Evolutionary conservation across 176 grass and related monocot genomes (phyloP).

Genomic region (Hsuehochloa calcarea): DNA sequence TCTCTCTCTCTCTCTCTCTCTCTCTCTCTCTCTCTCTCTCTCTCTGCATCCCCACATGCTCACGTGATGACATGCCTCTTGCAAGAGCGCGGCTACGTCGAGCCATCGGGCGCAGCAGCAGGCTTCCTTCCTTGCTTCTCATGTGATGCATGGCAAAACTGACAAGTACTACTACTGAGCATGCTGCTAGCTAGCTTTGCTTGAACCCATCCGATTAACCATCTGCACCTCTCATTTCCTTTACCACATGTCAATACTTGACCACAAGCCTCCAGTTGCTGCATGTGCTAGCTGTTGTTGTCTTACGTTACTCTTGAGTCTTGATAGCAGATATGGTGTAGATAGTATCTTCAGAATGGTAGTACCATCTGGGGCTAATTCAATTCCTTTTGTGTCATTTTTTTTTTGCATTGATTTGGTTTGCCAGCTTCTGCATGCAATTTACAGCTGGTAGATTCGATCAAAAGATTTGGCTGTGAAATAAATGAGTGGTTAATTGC

Average conservation of each 20-base stretch:
- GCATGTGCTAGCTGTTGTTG: not conserved
- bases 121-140: slow-evolving; percentile 21
- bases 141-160: slow-evolving; percentile 40
- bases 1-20: slow-evolving; percentile 30
- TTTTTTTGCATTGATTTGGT: not conserved
- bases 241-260: not conserved
- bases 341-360: not conserved
- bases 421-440: not conserved
- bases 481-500: not conserved
- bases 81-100: not conserved
- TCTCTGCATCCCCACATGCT: slow-evolving; percentile 51
- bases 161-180: slow-evolving; percentile 11
- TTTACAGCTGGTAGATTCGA: not conserved
- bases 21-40: slow-evolving; percentile 32
- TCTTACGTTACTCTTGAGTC: not conserved
- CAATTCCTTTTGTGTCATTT: not conserved
- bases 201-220: not conserved
- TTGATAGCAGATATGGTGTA: not conserved
- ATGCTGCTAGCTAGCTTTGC: not conserved
- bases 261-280: not conserved
- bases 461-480: not conserved
- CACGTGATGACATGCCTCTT: slow-evolving; percentile 63
- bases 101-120: not conserved
- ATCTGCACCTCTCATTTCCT: not conserved
- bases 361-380: not conserved